Conservation (phyloP, 2,329 filamentous ascomycete genomes). For the Colletotrichum lindemuthianum region DNA sequence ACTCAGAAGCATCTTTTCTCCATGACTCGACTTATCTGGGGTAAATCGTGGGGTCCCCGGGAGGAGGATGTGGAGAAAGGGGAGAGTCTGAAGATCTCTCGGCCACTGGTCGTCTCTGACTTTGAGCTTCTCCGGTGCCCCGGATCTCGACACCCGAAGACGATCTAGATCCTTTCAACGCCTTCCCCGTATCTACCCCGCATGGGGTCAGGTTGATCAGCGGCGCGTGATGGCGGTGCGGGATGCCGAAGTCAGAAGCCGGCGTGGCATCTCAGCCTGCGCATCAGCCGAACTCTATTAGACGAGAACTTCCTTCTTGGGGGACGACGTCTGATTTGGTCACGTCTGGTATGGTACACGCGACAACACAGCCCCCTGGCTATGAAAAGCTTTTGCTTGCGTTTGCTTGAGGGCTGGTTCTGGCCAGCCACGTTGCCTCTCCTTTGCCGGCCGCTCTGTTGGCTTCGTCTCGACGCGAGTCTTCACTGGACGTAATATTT, state of each 20-base stretch:
- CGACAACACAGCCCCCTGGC: neutral
- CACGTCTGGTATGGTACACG: neutral
- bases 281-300: no score
- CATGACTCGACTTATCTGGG: constrained; percentile 22
- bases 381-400: no score
- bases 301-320: no score
- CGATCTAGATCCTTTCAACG: neutral
- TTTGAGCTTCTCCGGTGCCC: neutral
- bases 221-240: constrained; percentile 1
- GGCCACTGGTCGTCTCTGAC: neutral
- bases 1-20: neutral
- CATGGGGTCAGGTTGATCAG: neutral
- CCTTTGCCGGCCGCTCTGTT: no score
- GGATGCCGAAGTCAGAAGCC: constrained; percentile 6
- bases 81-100: neutral
- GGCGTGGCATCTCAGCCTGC: neutral
- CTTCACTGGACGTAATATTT: no score
- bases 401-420: no score
- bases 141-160: constrained; percentile 1
- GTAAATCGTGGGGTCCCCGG: constrained; percentile 13
- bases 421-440: no score
- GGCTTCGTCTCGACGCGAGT: no score
- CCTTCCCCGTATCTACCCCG: constrained; percentile 4
- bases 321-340: neutral
- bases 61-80: neutral